Conservation (phyloP, 2,329 filamentous ascomycete species). For the Penicillium sp. region DNA sequence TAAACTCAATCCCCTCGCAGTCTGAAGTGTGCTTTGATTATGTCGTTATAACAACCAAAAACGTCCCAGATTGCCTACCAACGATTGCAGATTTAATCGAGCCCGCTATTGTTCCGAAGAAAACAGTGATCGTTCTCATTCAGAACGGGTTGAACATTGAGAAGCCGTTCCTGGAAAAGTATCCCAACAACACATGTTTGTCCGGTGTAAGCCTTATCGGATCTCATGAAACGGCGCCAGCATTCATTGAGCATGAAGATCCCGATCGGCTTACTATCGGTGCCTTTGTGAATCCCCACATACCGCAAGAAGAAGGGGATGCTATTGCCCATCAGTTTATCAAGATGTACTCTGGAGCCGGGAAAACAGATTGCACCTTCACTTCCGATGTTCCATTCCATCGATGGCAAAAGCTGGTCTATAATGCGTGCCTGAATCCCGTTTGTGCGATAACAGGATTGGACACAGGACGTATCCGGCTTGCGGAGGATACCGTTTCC, state of each 20-base stretch:
- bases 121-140: slow-evolving; percentile 58
- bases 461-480: slow-evolving; percentile 54
- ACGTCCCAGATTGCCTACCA: too few species aligned
- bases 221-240: slow-evolving; percentile 50
- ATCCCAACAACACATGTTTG: slow-evolving; percentile 56
- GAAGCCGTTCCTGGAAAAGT: slow-evolving; percentile 51
- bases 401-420: slow-evolving; percentile 49
- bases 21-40: too few species aligned
- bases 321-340: slow-evolving; percentile 18
- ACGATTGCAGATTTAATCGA: slow-evolving; percentile 44
- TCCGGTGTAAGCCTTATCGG: slow-evolving; percentile 57
- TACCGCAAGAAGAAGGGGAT: neutral
- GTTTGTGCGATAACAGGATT: slow-evolving; percentile 55
- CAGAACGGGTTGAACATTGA: slow-evolving; percentile 68
- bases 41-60: too few species aligned
- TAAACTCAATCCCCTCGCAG: too few species aligned
- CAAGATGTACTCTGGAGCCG: slow-evolving; percentile 48
- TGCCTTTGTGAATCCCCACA: slow-evolving; percentile 42
- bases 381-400: slow-evolving; percentile 30
- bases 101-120: slow-evolving; percentile 53
- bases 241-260: slow-evolving; percentile 56
- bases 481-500: slow-evolving; percentile 47
- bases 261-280: slow-evolving; percentile 54
- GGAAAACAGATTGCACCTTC: slow-evolving; percentile 47
- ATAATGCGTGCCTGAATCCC: slow-evolving; percentile 55